Evolutionary conservation across 2,329 filamentous ascomycete genomes (phyloP), one percentile per base, ranked within the genome.

Genomic region (Neoscytalidium dimidiatum): DNA sequence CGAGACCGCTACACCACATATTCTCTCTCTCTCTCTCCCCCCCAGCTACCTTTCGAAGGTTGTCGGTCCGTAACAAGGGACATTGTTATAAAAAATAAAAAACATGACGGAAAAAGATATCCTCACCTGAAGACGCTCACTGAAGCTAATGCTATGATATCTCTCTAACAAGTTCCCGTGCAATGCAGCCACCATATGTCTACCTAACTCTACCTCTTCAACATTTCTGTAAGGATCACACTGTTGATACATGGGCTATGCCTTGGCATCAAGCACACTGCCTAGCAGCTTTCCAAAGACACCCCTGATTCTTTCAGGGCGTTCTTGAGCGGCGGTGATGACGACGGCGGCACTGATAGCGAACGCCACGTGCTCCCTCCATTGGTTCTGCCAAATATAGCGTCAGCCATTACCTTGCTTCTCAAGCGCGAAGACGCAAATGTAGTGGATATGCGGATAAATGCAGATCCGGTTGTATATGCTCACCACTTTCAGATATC

Each of bases 401-500:
- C 9, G n/a, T 66, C 6, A 64, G 62, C 44, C 6, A 3, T 43
- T 14, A 14, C 14, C 29, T 14, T 14, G 7, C 6, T 23, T 51
- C 23, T 5, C 7, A 11, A 28, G 7, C 13, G 41, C 28, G 13
- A 35, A 21, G n/a, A 23, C 17, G 2, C 2, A 26, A 41, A 49
- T 28, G 7, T 11, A 8, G 38, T n/a, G 17, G 35, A 13, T n/a
- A n/a, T n/a, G n/a, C n/a, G n/a, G n/a, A n/a, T n/a, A n/a, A n/a
- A n/a, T n/a, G n/a, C n/a, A n/a, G n/a, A n/a, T n/a, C n/a, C n/a
- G n/a, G n/a, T n/a, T n/a, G n/a, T n/a, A n/a, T 72, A 23, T 46
- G 71, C 69, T 60, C 56, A 60, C 56, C 56, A 46, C 41, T 0
- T 66, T 66, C 46, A 73, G 66, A 75, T 95, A 96, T 44, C 85